Evolutionary conservation across 192 early-diverging fungal species (phyloP), one percentile per base, ranked within the genome.

Genomic region (Obelidium mucronatum): DNA sequence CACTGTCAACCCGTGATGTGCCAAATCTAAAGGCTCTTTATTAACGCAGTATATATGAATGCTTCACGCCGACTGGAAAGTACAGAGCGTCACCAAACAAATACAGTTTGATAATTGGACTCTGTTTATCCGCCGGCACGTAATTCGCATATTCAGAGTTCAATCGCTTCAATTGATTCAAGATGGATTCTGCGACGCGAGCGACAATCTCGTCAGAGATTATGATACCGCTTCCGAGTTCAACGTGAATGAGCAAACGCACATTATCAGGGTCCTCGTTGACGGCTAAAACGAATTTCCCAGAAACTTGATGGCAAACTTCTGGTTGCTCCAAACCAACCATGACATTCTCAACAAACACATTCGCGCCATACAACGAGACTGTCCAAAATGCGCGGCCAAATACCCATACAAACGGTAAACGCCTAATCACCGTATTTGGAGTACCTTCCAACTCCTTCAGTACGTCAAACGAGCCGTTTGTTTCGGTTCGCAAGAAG

Each of bases 311-410:
- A 52, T 40, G 40, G 68, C 37, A 34, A 26, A 83, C 75, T 33
- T 33, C 6, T 19, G 31, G 33, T 17, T 78, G 55, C 64, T 82
- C 81, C 67, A 82, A 44, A 13, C 81, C 81, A 33, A 80, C 81
- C 81, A 82, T 82, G 17, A 82, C 60, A 44, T 82, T 84, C 54
- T 82, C 81, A 8, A 82, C 81, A 55, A 64, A 82, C 53, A 82
- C 81, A 56, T 82, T 82, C 22, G 81, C 74, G 19, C 81, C 81
- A 61, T 80, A 82, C 36, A 82, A 31, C 33, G 81, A 83, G 17
- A 82, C 76, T 34, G 81, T 78, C 81, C 81, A 82, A 69, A 80
- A 74, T 53, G 81, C 58, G 15, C 79, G 19, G 11, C 81, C 81
- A 78, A 82, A 82, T 6, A 84, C 81, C 73, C 73, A 82, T 3